Evolutionary conservation across 2,329 filamentous ascomycete genomes (phyloP).

Genomic region (Ophiocordyceps camponoti-rufipedis): DNA sequence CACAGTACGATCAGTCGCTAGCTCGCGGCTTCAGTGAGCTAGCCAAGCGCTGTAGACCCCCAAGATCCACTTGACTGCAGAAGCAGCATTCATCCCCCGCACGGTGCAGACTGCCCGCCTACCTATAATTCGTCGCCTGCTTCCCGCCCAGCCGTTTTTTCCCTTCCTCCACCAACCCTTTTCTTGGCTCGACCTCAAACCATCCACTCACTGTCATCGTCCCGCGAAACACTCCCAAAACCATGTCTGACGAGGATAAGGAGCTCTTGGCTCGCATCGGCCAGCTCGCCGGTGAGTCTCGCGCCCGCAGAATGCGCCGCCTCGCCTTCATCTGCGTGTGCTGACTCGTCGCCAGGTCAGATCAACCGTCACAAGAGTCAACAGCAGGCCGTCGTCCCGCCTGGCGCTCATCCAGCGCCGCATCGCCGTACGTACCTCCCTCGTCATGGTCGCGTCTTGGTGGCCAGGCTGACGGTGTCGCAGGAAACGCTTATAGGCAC

Average conservation of each 20-base stretch:
- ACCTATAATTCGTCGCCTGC: neutral
- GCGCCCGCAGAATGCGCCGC: neutral
- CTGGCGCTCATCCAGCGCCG: slow-evolving; percentile 10
- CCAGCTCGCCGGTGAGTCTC: slow-evolving; percentile 26
- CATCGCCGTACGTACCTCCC: slow-evolving; percentile 17
- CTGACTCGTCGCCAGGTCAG: slow-evolving; percentile 32
- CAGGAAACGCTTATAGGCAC: slow-evolving; percentile 16
- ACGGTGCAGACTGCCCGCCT: too few species aligned
- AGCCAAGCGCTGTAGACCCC: too few species aligned
- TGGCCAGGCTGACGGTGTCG: too few species aligned
- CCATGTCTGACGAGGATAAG: slow-evolving; percentile 30
- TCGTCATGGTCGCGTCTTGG: neutral
- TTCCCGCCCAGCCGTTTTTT: neutral
- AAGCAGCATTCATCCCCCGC: too few species aligned
- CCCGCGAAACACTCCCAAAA: neutral
- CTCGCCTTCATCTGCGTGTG: neutral
- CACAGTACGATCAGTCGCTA: too few species aligned
- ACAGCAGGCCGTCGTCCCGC: slow-evolving; percentile 20
- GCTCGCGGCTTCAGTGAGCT: too few species aligned
- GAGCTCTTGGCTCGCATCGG: slow-evolving; percentile 35
- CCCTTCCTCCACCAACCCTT: neutral
- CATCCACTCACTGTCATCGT: neutral
- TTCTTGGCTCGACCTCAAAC: neutral
- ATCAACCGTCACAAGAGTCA: slow-evolving; percentile 66
- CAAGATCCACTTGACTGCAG: too few species aligned